Evolutionary conservation across 2,329 filamentous ascomycete genomes (phyloP).

Genomic region (Beauveria sp.): DNA sequence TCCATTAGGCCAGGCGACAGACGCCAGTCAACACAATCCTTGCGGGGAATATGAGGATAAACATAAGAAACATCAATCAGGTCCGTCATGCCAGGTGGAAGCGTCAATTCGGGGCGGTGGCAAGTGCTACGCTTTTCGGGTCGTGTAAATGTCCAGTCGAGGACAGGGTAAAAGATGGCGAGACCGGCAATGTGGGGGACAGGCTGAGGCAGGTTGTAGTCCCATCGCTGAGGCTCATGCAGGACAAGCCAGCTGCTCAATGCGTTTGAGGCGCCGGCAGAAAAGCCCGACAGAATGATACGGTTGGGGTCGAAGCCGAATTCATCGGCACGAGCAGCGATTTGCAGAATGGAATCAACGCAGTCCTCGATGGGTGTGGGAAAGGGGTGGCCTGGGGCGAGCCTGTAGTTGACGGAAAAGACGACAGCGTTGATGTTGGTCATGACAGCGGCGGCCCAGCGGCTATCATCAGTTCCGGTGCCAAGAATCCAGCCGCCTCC

Average conservation of each 20-base stretch:
- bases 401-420: slow-evolving; percentile 60
- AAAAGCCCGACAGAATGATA: slow-evolving; percentile 57
- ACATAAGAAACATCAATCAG: slow-evolving; percentile 58
- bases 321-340: slow-evolving; percentile 47
- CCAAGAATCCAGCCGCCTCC: slow-evolving; percentile 61
- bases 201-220: slow-evolving; percentile 30
- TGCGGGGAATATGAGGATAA: slow-evolving; percentile 39
- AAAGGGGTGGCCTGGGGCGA: slow-evolving; percentile 57
- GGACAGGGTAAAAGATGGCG: slow-evolving; percentile 54
- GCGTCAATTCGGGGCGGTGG: slow-evolving; percentile 47
- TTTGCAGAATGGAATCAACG: slow-evolving; percentile 55
- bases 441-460: slow-evolving; percentile 49
- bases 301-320: slow-evolving; percentile 49
- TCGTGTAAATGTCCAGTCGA: slow-evolving; percentile 53
- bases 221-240: slow-evolving; percentile 33
- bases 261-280: slow-evolving; percentile 51
- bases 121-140: slow-evolving; percentile 48
- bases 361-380: slow-evolving; percentile 59
- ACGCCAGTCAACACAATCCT: slow-evolving; percentile 42
- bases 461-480: slow-evolving; percentile 53
- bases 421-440: slow-evolving; percentile 48
- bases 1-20: slow-evolving; percentile 52
- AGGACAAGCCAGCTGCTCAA: slow-evolving; percentile 41
- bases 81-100: slow-evolving; percentile 50
- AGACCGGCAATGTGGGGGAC: slow-evolving; percentile 43